Evolutionary conservation across 1,139 yeast species (phyloP).

Genomic region (Eremothecium gossypii): DNA sequence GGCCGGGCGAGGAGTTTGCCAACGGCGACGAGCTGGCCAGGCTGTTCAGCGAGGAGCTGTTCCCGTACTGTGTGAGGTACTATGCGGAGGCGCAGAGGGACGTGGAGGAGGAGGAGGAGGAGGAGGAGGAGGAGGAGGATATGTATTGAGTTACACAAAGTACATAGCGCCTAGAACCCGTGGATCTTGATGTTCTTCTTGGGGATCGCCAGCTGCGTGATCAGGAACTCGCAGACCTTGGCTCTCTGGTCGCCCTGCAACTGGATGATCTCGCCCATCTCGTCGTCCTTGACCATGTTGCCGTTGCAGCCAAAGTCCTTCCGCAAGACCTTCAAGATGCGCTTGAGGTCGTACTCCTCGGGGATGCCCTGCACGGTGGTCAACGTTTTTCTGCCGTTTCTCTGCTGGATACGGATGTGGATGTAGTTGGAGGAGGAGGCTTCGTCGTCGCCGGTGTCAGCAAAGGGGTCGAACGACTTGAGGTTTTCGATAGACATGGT

Average conservation of each 20-base stretch:
- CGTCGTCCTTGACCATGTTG: slow-evolving; percentile 92
- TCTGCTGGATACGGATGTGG: slow-evolving; percentile 98
- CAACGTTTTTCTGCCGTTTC: slow-evolving; percentile 98
- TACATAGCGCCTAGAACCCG: slow-evolving; percentile 56
- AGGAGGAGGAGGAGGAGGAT: background rate
- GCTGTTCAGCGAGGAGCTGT: slow-evolving; percentile 55
- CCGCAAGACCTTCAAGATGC: slow-evolving; percentile 86
- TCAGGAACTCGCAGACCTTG: slow-evolving; percentile 89
- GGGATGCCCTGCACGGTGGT: slow-evolving; percentile 98
- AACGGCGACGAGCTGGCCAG: slow-evolving; percentile 62
- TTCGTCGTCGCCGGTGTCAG: slow-evolving; percentile 99
- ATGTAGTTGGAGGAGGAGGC: slow-evolving; percentile 92
- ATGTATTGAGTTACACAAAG: slow-evolving; percentile 3
- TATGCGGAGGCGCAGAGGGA: slow-evolving; percentile 54
- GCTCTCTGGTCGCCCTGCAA: slow-evolving; percentile 98
- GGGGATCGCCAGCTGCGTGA: slow-evolving; percentile 77
- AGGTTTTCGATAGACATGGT: slow-evolving; percentile 80
- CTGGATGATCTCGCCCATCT: slow-evolving; percentile 94
- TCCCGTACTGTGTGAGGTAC: slow-evolving; percentile 63
- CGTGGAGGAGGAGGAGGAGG: slow-evolving; percentile 25
- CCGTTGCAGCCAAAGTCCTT: slow-evolving; percentile 99
- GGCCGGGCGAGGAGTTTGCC: slow-evolving; percentile 66
- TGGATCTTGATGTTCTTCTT: slow-evolving; percentile 97
- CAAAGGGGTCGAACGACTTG: slow-evolving; percentile 97
- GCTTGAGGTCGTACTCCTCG: slow-evolving; percentile 86